Base-by-base conservation (phyloP, 169 alveolate genomes). In the Eimeria tenella region DNA sequence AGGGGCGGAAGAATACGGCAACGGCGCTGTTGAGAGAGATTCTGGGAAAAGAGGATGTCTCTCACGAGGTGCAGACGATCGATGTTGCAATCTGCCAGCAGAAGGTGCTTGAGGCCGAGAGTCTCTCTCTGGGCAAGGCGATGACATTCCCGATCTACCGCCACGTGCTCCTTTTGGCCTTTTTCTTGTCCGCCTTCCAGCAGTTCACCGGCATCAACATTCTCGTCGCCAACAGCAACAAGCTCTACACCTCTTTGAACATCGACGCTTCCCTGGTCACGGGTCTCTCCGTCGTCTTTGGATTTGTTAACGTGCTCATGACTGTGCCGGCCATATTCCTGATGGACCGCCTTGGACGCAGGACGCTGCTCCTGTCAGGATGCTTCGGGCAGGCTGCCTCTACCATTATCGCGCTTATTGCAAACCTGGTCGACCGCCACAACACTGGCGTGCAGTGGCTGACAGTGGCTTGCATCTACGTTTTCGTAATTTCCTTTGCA, bases 151-250 rank as follows among this genome's bases (percentile, higher is more conserved):
- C 95, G 15, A 55, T 93, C 17, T 97, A 96, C 95, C 86, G 98
- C 11, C 63, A 93, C 55, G 98, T 95, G 62, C 94, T 97, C 10
- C 60, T 97, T 31, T 88, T 97, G 6, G 96, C 96, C 1, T 96
- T 95, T 79, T 94, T 97, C 11, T 95, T 97, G 19, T 94, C 98
- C 0, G 95, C 96, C 8, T 81, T 97, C 86, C 98, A 97, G 81
- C 98, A 97, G 86, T 94, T 97, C 71, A 95, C 98, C 4, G 98
- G 98, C 21, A 97, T 97, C 21, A 97, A 96, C 70, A 96, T 97
- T 15, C 92, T 97, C 73, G 97, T 97, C 1, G 96, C 98, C 6
- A 96, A 96, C 82, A 96, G 98, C 56, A 97, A 97, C 90, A 96
- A 95, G 87, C 91, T 97, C 55, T 97, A 96, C 88, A 90, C 95